Evolutionary conservation across 2,329 filamentous ascomycete species (phyloP), one percentile per base, ranked within the genome.

Genomic region (Penicillium sclerotiorum): DNA sequence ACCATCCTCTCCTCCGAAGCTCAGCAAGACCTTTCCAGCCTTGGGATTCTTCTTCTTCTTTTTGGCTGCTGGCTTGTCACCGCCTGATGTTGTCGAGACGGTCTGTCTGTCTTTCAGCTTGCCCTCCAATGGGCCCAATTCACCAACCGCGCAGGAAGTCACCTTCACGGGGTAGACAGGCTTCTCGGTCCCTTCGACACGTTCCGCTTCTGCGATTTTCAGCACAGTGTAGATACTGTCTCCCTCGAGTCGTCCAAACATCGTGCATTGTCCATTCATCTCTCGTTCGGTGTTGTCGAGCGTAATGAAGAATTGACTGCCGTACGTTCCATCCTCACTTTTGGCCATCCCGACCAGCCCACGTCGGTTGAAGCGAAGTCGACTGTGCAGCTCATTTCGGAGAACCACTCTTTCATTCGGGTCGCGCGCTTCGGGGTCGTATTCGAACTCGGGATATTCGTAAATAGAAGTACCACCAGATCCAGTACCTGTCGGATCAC

Each of bases 291-390:
- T 91, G 47, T 79, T 78, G 56, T 85, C 91, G 45, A 99, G 74
- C 0, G 94, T 97, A 54, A 99, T 86, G 76, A 99, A 99, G 78
- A 97, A 97, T 72, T 99, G 94, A 70, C 90, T 96, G 27, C 90
- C 89, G 74, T 97, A 97, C 47, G 89, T 89, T 38, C 91, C 87
- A 53, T 74, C 73, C 45, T 75, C 73, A 33, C 71, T 73, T 71
- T 97, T 97, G 22, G 94, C 94, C 91, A 97, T 96, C n/a, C 89
- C 94, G 61, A 99, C 73, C 61, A 97, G 74, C 0, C 94, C 94
- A 52, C 94, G 81, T 40, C 94, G 81, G 63, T 95, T 97, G 78
- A 94, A 97, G 70, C 95, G 95, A 59, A 99, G 78, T 25, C 94
- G 82, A 61, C 87, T 90, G 71, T 97, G 93, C 59, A 96, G 88